Conservation (phyloP, 352 stramenopile species). For the Phytophthora cactorum region DNA sequence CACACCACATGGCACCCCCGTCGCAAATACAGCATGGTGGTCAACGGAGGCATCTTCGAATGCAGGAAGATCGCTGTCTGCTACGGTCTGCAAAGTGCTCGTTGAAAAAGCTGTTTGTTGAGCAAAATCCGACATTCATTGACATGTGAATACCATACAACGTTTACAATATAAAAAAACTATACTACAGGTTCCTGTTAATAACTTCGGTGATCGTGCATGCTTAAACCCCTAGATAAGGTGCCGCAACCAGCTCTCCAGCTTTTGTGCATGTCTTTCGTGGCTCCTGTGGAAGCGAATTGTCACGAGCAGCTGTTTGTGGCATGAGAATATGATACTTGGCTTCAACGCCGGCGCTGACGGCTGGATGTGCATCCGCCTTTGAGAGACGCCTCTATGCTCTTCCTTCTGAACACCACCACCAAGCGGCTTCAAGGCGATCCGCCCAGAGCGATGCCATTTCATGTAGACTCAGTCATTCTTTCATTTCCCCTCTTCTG, state of each 20-base stretch:
- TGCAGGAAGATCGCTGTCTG: background rate
- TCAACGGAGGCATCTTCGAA: conserved; percentile 4
- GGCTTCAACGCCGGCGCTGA: conserved; percentile 9
- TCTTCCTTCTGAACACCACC: conserved; percentile 5
- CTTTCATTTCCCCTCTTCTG: conserved; percentile 26
- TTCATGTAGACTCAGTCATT: conserved; percentile 18
- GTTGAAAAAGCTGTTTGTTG: too few species aligned
- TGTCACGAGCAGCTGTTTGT: conserved; percentile 16
- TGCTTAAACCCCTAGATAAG: background rate
- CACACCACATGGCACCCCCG: conserved; percentile 24
- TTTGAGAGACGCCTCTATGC: conserved; percentile 1
- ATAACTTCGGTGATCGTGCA: conserved; percentile 16
- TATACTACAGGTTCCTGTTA: too few species aligned
- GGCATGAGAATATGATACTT: conserved; percentile 14
- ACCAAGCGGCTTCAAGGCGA: conserved; percentile 16
- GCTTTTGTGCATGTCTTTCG: conserved; percentile 21
- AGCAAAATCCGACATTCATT: background rate
- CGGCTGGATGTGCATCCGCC: too few species aligned
- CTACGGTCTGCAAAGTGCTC: background rate
- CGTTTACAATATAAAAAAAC: too few species aligned
- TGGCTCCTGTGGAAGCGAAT: conserved; percentile 27
- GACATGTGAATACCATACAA: background rate
- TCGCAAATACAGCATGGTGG: conserved; percentile 19
- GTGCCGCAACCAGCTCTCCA: conserved; percentile 20
- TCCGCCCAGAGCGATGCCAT: conserved; percentile 1